Evolutionary conservation across 2,329 filamentous ascomycete species (phyloP), one percentile per base, ranked within the genome.

Genomic region (Colletotrichum spinosum): DNA sequence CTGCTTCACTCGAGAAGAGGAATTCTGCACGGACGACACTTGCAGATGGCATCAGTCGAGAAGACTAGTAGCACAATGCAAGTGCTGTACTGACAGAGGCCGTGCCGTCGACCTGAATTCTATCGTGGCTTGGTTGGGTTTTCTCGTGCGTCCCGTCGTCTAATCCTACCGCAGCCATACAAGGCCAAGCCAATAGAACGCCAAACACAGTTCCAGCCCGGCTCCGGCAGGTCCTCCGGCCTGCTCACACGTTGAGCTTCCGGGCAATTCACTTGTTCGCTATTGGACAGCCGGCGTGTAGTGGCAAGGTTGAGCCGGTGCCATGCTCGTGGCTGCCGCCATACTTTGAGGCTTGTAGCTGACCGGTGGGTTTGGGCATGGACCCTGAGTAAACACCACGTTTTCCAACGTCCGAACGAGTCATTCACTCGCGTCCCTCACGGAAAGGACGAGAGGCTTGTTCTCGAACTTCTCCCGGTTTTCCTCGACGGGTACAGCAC

Each of bases 381-480:
- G 42, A 44, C 53, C 46, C 13, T 49, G 25, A 48, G 13, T 12
- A 39, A 25, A 46, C 46, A 35, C 11, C 52, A 61, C n/a, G 12
- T 52, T 13, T 60, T 51, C 52, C 39, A 39, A 53, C 35, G 38
- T 44, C 25, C 25, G 25, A 48, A 57, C 52, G 52, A 66, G 58
- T 57, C 63, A 66, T 66, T 50, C 41, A 17, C 15, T 8, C 10
- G 13, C 38, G n/a, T 11, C 13, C 42, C 46, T 15, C 37, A 49
- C 15, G 17, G 37, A 15, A 63, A 34, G 12, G 37, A 57, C 11
- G 13, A 56, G 7, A 7, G 34, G 57, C 41, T 38, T 8, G 17
- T 62, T 65, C 15, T 65, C 39, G 37, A 66, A 63, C 7, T 37
- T 46, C 48, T 34, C 53, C 17, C 38, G 11, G 15, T 44, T 44